Evolutionary conservation across 176 grass and related monocot genomes (phyloP), one percentile per base, ranked within the genome.

Genomic region (barley (Hordeum vulgare)): DNA sequence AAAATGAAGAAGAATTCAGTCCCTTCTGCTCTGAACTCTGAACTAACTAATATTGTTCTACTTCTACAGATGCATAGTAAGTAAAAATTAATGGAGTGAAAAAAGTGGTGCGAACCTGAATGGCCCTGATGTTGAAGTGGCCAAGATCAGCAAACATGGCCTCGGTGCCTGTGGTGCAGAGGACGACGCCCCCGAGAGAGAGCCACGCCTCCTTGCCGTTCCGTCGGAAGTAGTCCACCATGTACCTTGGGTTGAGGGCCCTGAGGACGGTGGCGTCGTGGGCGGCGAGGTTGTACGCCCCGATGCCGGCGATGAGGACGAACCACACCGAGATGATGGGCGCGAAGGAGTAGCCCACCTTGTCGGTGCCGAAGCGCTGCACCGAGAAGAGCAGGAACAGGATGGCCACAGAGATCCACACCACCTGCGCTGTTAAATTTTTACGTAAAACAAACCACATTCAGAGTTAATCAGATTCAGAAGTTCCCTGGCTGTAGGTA

Each of bases 301-400:
- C 89, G 7, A 92, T 86, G 1, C 47, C 75, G 0, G 81, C 91
- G 4, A 90, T 92, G 12, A 90, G 61, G 0, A 94, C 0, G 82
- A 86, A 94, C 94, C 91, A 97, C 33, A 90, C 33, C 2, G 81
- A 75, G 80, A 97, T 94, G 40, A 87, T 41, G 2, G 89, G 94
- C 4, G 94, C 91, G 37, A 97, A 97, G 23, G 85, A 83, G 85
- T 97, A 97, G 0, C 94, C 91, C 2, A 97, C 91, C 78, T 97
- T 94, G 70, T 97, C 87, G 0, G 91, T 92, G 9, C 94, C 94
- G 1, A 92, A 94, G 25, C 88, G 78, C 74, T 94, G 94, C 18
- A 90, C 86, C 0, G 89, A 83, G 85, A 97, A 92, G 24, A 97
- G 88, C 65, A 87, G 1, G 53, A 97, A 82, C 45, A 97, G 66